Conservation (phyloP, 179 eudicot species). For the Spergularia azorica region DNA sequence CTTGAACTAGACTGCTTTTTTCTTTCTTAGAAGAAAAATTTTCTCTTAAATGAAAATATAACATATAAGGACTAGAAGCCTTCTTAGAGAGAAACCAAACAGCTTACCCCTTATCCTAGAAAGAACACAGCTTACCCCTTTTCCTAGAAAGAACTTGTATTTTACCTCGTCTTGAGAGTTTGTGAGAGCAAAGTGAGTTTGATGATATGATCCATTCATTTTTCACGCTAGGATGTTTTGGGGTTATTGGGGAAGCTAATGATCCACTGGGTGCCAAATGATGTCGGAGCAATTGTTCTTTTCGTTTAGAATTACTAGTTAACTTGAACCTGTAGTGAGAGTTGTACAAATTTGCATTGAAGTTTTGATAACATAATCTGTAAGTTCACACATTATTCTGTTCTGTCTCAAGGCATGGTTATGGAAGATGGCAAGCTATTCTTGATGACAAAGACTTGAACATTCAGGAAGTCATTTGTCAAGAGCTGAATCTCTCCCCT, state of each 20-base stretch:
- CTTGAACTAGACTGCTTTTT: background rate
- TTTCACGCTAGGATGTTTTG: background rate
- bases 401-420: conserved; percentile 74
- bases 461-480: conserved; percentile 81
- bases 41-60: too few species aligned
- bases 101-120: too few species aligned
- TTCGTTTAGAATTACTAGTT: background rate
- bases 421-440: conserved; percentile 98
- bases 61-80: too few species aligned
- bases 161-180: background rate
- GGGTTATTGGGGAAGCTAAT: background rate
- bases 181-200: background rate
- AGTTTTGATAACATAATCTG: conserved; percentile 6
- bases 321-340: background rate
- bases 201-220: background rate
- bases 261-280: background rate
- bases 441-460: conserved; percentile 85
- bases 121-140: too few species aligned
- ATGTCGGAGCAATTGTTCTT: background rate
- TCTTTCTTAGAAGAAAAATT: too few species aligned
- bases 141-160: background rate
- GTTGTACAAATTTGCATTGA: background rate
- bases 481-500: conserved; percentile 78
- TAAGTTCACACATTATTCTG: background rate
- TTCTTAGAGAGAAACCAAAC: too few species aligned